Base-by-base conservation (phyloP, 805 yeast genomes). In the Sugiyamaella mastotermitis region DNA sequence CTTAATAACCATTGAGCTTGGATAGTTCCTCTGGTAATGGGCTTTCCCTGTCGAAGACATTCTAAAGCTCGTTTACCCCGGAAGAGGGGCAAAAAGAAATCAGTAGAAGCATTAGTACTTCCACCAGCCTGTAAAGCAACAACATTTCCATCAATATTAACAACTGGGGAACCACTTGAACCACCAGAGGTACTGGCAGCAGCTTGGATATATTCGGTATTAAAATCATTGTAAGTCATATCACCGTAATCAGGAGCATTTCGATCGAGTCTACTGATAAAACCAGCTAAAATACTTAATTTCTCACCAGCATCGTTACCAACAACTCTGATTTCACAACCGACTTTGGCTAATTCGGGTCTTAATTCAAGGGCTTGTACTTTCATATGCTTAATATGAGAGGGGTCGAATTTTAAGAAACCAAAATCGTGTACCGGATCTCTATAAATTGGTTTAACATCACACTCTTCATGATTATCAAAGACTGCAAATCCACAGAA, bases 271-370 rank as follows among this genome's bases (percentile, higher is more conserved):
- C 96, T 75, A 37, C 72, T 64, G 25, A 81, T 82, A 59, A 87
- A 85, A 23, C 97, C 97, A 1, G 95, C 75, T 50, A 87, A 66
- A 51, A 88, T 88, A 35, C 94, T 80, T 32, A 88, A 67, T 60
- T 88, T 87, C 58, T 88, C 97, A 55, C 96, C 97, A 10, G 95
- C 94, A 65, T 88, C 97, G 61, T 88, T 88, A 68, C 97, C 97
- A 26, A 88, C 88, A 20, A 88, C 95, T 53, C 96, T 73, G 53
- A 88, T 87, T 57, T 88, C 97, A 27, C 85, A 76, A 25, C 97
- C 97, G n/a, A 88, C 88, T 51, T 74, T 72, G 20, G 95, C 95
- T 43, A 81, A 66, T 13, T 84, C 90, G 0, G 97, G 97, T 47
- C 73, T 70, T 38, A 88, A 64, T 28, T 72, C 71, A 34, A 88